These are phyloP conservation scores for Alopecurus myosuroides DNA, from an alignment of 176 grass and related monocot species.

Conservation along the genomic window DNA sequence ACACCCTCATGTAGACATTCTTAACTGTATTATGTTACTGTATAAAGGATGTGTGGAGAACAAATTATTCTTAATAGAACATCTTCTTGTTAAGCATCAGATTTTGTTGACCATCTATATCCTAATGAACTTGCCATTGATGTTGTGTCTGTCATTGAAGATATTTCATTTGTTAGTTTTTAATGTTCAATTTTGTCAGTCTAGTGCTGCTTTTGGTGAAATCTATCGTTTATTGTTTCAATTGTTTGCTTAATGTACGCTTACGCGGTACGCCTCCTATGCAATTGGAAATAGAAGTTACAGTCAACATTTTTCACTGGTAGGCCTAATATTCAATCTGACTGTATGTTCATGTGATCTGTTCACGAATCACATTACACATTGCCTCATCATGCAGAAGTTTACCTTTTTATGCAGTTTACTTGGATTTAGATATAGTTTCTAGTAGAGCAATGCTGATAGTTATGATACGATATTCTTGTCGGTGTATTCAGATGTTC, in stretches of 20 bases:
- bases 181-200: background rate
- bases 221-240: background rate
- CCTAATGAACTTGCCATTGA: background rate
- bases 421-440: background rate
- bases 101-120: background rate
- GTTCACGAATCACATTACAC: background rate
- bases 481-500: conserved; percentile 57
- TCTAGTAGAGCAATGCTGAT: background rate
- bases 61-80: background rate
- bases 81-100: background rate
- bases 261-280: background rate
- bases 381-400: background rate
- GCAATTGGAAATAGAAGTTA: background rate
- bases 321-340: background rate
- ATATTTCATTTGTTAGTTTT: background rate
- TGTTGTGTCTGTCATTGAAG: background rate
- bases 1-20: background rate
- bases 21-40: conserved; percentile 7
- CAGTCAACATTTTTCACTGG: background rate
- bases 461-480: background rate
- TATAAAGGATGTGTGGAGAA: background rate
- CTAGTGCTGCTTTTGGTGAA: background rate
- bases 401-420: background rate
- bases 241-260: background rate
- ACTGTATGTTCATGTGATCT: background rate